Evolutionary conservation across 179 eudicot genomes (phyloP).

Genomic region (Pouteria campechiana): DNA sequence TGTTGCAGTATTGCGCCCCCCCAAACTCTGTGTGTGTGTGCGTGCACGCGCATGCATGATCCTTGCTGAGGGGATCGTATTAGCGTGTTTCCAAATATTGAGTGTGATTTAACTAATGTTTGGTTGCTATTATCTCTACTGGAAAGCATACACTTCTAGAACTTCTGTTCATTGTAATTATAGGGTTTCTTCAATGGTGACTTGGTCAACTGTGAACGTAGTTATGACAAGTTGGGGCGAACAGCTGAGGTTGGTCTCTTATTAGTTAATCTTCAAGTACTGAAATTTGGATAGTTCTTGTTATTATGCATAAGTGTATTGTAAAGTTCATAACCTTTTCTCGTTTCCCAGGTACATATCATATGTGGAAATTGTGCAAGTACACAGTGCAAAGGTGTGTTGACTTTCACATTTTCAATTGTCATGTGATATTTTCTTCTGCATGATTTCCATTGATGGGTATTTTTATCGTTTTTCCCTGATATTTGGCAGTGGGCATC

Average conservation of each 20-base stretch:
- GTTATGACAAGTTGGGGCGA: slow-evolving; percentile 78
- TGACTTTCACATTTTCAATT: too few relatives aligned
- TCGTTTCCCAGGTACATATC: slow-evolving; percentile 51
- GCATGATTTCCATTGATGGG: too few relatives aligned
- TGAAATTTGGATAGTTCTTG: neutral
- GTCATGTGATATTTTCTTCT: too few relatives aligned
- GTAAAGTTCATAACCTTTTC: neutral
- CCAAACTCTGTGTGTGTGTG: too few relatives aligned
- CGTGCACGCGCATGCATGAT: too few relatives aligned
- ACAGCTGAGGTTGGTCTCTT: slow-evolving; percentile 65
- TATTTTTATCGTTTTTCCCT: too few relatives aligned
- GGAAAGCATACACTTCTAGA: neutral
- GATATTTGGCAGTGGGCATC: too few relatives aligned
- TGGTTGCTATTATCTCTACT: neutral
- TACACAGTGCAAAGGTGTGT: slow-evolving; percentile 65
- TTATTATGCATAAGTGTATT: neutral
- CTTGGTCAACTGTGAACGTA: slow-evolving; percentile 60
- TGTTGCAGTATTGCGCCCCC: too few relatives aligned
- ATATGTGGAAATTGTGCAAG: slow-evolving; percentile 66
- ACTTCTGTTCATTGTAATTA: slow-evolving; percentile 1
- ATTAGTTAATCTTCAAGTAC: neutral
- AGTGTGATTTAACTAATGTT: too few relatives aligned
- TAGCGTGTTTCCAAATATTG: too few relatives aligned
- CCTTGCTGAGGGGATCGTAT: too few relatives aligned
- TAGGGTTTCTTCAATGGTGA: slow-evolving; percentile 77